Evolutionary conservation across 306 rosid genomes (phyloP).

Genomic region (Pyrus bretschneideri): DNA sequence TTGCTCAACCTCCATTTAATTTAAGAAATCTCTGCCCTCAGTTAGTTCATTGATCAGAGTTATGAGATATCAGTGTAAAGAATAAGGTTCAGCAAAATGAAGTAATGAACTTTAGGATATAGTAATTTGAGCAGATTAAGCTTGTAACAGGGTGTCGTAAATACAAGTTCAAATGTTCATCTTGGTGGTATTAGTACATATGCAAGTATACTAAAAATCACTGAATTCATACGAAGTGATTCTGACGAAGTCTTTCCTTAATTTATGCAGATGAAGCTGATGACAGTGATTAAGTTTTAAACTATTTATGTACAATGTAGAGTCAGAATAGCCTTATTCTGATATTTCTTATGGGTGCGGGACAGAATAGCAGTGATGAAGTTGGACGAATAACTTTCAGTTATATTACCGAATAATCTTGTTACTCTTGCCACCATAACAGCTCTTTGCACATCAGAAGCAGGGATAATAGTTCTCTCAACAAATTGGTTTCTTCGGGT

Average conservation of each 20-base stretch:
- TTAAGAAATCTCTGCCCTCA: not conserved
- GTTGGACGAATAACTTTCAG: not conserved
- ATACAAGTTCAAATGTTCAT: not conserved
- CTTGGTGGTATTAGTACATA: not conserved
- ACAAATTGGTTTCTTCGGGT: not conserved
- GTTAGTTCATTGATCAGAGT: not conserved
- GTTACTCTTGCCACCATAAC: not conserved
- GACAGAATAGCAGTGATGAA: not conserved
- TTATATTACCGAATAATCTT: not conserved
- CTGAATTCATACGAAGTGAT: not conserved
- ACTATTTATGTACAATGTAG: conserved; percentile 8
- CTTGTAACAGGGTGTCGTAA: not conserved
- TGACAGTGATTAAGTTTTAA: conserved; percentile 2
- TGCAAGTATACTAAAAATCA: not conserved
- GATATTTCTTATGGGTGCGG: not conserved
- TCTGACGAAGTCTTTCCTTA: not conserved
- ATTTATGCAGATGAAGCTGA: conserved; percentile 12
- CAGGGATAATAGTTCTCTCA: not conserved
- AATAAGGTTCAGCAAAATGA: not conserved
- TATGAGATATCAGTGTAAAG: not conserved
- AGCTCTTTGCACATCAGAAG: not conserved
- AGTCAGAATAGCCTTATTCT: not conserved
- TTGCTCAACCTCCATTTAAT: not conserved
- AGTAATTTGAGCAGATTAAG: not conserved
- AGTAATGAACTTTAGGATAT: not conserved